Percentiles rank a stretch among this genome's conserved stretches.
These are phyloP conservation scores for Pharus latifolius DNA, from an alignment of 176 grass and related monocot species.

Conservation along the genomic window DNA sequence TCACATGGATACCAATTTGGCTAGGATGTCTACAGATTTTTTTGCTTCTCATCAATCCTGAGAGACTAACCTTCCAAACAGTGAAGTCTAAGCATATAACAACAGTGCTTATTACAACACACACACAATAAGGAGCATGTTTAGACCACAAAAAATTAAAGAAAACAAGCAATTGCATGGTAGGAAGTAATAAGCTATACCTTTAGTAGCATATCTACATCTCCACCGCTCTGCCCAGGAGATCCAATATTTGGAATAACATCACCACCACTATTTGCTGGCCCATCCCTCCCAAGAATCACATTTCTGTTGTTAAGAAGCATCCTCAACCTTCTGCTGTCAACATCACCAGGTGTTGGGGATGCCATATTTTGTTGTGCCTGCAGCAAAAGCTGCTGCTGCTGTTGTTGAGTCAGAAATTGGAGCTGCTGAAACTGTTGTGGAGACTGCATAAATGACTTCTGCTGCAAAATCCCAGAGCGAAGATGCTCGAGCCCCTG, in stretches of 20 bases:
- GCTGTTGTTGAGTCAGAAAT: conserved; percentile 60
- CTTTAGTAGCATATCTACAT: conserved; percentile 74
- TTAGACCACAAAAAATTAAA: background rate
- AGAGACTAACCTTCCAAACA: background rate
- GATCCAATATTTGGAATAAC: conserved; percentile 64
- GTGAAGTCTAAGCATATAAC: background rate
- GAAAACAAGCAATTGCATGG: background rate
- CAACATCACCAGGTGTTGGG: conserved; percentile 66
- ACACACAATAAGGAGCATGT: background rate
- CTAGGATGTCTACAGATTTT: background rate
- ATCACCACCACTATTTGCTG: conserved; percentile 52
- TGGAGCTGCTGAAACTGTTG: conserved; percentile 66
- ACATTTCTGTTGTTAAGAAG: conserved; percentile 67
- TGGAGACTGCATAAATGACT: conserved; percentile 58
- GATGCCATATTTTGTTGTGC: conserved; percentile 71
- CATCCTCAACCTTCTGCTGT: conserved; percentile 71
- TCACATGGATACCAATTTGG: background rate
- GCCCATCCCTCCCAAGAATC: conserved; percentile 57
- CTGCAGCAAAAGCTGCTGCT: conserved; percentile 62
- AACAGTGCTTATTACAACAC: background rate
- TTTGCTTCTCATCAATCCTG: background rate
- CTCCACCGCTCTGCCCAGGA: conserved; percentile 61
- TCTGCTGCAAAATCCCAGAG: conserved; percentile 60
- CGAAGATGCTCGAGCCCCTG: conserved; percentile 71
- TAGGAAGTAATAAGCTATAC: conserved; percentile 25